Evolutionary conservation across 805 yeast species (phyloP), one percentile per base, ranked within the genome.

Genomic region (Yarrowia bubula): DNA sequence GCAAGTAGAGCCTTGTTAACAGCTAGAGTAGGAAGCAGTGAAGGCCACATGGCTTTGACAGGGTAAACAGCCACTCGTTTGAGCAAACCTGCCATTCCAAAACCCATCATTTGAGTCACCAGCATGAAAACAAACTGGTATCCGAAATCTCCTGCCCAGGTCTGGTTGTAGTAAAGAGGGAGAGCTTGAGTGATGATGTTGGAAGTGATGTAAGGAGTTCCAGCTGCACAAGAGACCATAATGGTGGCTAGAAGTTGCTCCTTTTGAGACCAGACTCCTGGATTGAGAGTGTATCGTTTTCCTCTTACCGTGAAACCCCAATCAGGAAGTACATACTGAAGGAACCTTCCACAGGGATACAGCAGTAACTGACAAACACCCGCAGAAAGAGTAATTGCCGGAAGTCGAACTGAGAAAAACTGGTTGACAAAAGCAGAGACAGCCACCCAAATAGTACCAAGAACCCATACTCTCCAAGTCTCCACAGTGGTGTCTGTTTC

Each of bases 181-280:
- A 63, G 74, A 75, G 65, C 75, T 70, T 71, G 74, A 8, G 68
- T 70, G 39, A 70, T 41, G 60, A 64, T 63, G 18, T 47, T 64
- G 46, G 60, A 67, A 33, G 66, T 62, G 55, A 57, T 62, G 13
- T 39, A 39, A 0, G 75, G 72, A 7, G 68, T 64, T 3, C 73
- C 71, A 8, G 67, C 67, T 0, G 73, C 51, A 8, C 72, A 73
- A 14, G 70, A 67, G 68, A 71, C 71, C 32, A 73, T 69, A 14
- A 75, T 63, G 0, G 90, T 83, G 0, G 87, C 78, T 67, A 87
- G 78, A 85, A 85, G 84, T 71, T 86, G 90, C 71, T 86, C 90
- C 69, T 86, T 86, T 67, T 73, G 77, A 33, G 79, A 75, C 87
- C 88, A 87, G 8, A 87, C 87, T 9, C 89, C 88, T 1, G 87